Evolutionary conservation across 495 filamentous ascomycete genomes (phyloP).

Genomic region (Podospora fimiseda): DNA sequence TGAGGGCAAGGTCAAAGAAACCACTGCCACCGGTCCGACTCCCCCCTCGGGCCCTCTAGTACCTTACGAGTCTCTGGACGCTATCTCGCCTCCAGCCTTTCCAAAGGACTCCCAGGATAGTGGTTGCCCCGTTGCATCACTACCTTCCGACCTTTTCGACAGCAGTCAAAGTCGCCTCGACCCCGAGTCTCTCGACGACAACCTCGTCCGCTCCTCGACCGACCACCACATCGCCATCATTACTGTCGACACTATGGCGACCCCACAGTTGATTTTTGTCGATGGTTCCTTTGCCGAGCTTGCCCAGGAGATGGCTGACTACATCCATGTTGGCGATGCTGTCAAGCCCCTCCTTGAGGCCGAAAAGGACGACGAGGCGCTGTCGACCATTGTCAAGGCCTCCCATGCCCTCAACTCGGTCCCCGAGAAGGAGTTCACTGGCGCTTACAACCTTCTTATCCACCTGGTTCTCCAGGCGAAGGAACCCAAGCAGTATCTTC

Average conservation of each 20-base stretch:
- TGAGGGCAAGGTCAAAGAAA: constrained; percentile 20
- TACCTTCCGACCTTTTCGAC: not conserved
- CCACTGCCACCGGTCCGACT: constrained; percentile 12
- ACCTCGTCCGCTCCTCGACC: constrained; percentile 3
- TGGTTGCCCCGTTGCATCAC: not conserved
- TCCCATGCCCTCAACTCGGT: constrained; percentile 66
- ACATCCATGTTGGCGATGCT: constrained; percentile 65
- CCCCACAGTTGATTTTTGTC: constrained; percentile 62
- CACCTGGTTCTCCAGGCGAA: constrained; percentile 83
- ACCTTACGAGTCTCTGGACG: constrained; percentile 17
- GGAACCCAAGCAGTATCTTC: constrained; percentile 76
- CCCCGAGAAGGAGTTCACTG: constrained; percentile 91
- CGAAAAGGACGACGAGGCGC: constrained; percentile 69
- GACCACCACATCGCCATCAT: constrained; percentile 4
- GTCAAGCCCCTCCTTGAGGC: constrained; percentile 67
- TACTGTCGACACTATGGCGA: constrained; percentile 22
- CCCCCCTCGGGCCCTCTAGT: constrained; percentile 14
- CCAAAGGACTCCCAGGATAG: constrained; percentile 5
- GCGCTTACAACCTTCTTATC: constrained; percentile 91
- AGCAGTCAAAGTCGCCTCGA: constrained; percentile 1
- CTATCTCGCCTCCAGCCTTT: constrained; percentile 14
- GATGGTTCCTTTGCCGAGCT: constrained; percentile 87
- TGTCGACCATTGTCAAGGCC: constrained; percentile 79
- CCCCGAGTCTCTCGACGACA: constrained; percentile 1
- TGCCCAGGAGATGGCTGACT: constrained; percentile 79